Conservation (phyloP, 768 basidiomycete species). For the Leccinum olivaceopallidum region DNA sequence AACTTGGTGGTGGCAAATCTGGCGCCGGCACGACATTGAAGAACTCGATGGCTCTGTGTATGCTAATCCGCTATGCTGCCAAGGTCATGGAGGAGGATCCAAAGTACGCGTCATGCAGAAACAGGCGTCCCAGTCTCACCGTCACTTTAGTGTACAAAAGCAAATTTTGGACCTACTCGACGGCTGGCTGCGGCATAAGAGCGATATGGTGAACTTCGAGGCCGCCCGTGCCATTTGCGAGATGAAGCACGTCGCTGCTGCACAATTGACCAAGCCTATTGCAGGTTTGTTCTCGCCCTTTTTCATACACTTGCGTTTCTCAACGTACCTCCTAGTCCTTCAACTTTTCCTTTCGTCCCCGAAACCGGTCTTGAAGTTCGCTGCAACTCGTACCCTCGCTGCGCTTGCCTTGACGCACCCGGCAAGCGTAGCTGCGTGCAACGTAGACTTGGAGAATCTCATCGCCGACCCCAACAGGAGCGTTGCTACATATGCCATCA, state of each 20-base stretch:
- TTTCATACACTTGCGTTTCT: conserved; percentile 1
- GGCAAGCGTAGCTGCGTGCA: conserved; percentile 84
- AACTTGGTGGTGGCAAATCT: conserved; percentile 86
- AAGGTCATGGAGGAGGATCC: conserved; percentile 99
- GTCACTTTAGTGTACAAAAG: conserved; percentile 67
- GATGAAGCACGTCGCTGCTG: conserved; percentile 78
- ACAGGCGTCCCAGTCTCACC: background rate
- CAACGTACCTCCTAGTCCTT: conserved; percentile 55
- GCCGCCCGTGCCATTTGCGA: conserved; percentile 97
- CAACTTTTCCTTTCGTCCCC: conserved; percentile 96
- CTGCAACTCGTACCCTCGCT: conserved; percentile 94
- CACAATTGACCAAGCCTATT: conserved; percentile 85
- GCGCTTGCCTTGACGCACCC: conserved; percentile 87
- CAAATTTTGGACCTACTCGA: conserved; percentile 95
- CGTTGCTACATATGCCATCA: conserved; percentile 98
- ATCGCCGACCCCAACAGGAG: conserved; percentile 95
- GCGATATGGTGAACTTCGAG: conserved; percentile 99
- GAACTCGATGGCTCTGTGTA: conserved; percentile 96
- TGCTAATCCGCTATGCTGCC: conserved; percentile 98
- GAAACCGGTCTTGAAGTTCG: conserved; percentile 94
- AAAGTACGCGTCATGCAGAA: conserved; percentile 63
- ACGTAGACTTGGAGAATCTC: conserved; percentile 94
- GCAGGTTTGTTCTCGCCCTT: conserved; percentile 56
- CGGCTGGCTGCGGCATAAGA: conserved; percentile 96
- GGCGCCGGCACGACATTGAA: conserved; percentile 83